Evolutionary conservation across 495 filamentous ascomycete species (phyloP).

Genomic region (Penicillium flavigenum): DNA sequence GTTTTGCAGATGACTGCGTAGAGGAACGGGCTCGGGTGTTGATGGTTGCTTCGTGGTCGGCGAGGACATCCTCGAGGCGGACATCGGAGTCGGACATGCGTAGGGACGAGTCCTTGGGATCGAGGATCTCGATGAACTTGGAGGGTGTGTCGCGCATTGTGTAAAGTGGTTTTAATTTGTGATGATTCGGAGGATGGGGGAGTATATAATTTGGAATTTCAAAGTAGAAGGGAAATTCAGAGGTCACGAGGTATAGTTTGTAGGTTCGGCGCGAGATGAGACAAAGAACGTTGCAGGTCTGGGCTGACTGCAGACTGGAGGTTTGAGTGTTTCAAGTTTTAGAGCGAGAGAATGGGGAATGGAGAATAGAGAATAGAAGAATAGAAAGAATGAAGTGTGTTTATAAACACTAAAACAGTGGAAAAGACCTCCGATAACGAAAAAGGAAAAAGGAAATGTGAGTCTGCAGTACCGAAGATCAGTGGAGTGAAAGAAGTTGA

Average conservation of each 20-base stretch:
- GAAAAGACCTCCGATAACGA: constrained; percentile 4
- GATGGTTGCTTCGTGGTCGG: constrained; percentile 46
- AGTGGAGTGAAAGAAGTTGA: constrained; percentile 13
- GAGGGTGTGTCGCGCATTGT: constrained; percentile 46
- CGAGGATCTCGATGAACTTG: constrained; percentile 50
- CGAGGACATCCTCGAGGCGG: constrained; percentile 50
- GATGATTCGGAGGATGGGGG: not conserved
- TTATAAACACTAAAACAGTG: not conserved
- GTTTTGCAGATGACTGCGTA: constrained; percentile 38
- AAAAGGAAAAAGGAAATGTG: not conserved
- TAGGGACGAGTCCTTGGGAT: constrained; percentile 35
- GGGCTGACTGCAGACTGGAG: constrained; percentile 8
- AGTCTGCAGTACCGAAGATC: not conserved
- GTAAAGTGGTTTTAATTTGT: not conserved
- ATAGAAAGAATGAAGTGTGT: no score
- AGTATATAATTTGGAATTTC: constrained; percentile 8
- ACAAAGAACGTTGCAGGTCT: constrained; percentile 21
- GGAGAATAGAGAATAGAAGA: not conserved
- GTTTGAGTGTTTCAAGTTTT: constrained; percentile 1
- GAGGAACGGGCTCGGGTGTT: constrained; percentile 43
- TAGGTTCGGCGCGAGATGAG: constrained; percentile 8
- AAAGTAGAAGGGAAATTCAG: constrained; percentile 3
- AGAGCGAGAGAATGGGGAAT: constrained; percentile 6
- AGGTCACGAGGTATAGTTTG: constrained; percentile 6
- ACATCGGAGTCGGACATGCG: constrained; percentile 46